Base-by-base conservation (phyloP, 345 rosid species). In the Citrus hindsii region DNA sequence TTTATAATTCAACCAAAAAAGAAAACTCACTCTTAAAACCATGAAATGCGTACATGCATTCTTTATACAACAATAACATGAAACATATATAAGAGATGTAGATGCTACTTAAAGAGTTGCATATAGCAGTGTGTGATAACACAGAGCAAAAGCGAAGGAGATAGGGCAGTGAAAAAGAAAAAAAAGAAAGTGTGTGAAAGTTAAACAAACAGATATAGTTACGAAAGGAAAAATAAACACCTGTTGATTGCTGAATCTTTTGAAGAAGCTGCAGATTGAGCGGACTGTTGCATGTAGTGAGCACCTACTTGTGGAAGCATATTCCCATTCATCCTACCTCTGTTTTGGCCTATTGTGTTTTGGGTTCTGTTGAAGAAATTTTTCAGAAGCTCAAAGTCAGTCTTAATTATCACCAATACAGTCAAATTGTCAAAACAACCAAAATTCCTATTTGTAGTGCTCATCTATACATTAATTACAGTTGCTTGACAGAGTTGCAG, bases 191-290 rank as follows among this genome's bases (percentile, higher is more conserved):
- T 42, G n/a, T 25, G 42, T 48, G 19, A 72, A 77, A 62, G 18
- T 22, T 32, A 25, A 53, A 51, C 22, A 53, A 33, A 8, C 4
- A 60, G 12, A 70, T 28, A n/a, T 3, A 9, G 22, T 73, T 13
- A 14, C 8, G 27, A 14, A 75, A n/a, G 10, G 22, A 37, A 37
- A 32, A 10, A 48, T 38, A 79, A 80, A 92, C 77, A 92, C 97
- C 91, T 88, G 90, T 73, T 79, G 85, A 80, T 85, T 86, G 78
- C 73, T 56, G 79, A 76, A 81, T 92, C 96, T 86, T 82, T 90
- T 33, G 83, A 78, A 74, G 88, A 37, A 78, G 78, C 74, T 59
- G 68, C 71, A 5, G 73, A 69, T 62, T 79, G 94, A 77, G 82
- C 61, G 33, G 87, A 53, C 78, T 82, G 91, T 64, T 83, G 92